Evolutionary conservation across 2,329 filamentous ascomycete genomes (phyloP).

Genomic region (Lasiodiplodia sp.): DNA sequence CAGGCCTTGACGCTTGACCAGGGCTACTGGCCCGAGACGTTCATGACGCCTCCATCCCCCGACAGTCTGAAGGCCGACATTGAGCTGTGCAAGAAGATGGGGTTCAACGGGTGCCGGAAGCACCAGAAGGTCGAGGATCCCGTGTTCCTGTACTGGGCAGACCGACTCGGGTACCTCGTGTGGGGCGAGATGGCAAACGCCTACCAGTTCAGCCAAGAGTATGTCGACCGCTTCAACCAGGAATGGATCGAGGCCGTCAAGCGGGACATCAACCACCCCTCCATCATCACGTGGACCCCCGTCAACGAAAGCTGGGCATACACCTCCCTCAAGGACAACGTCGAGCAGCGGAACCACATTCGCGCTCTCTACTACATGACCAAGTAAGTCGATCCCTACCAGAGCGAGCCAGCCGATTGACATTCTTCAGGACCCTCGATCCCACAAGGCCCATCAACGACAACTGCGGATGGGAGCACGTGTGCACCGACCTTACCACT

Average conservation of each 20-base stretch:
- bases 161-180: slow-evolving; percentile 66
- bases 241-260: slow-evolving; percentile 71
- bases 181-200: slow-evolving; percentile 72
- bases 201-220: slow-evolving; percentile 67
- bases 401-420: background rate
- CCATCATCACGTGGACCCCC: slow-evolving; percentile 71
- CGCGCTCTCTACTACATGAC: slow-evolving; percentile 69
- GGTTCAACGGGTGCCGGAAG: slow-evolving; percentile 70
- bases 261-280: slow-evolving; percentile 71
- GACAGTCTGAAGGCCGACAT: slow-evolving; percentile 61
- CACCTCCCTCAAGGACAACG: slow-evolving; percentile 61
- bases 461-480: slow-evolving; percentile 76
- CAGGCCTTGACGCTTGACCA: slow-evolving; percentile 68
- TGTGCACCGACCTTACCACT: slow-evolving; percentile 68
- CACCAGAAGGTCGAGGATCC: slow-evolving; percentile 71
- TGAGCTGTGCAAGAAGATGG: slow-evolving; percentile 65
- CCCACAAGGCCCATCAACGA: slow-evolving; percentile 71
- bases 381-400: slow-evolving; percentile 54
- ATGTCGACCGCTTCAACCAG: slow-evolving; percentile 65
- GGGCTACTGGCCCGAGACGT: slow-evolving; percentile 68
- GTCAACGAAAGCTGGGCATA: slow-evolving; percentile 73
- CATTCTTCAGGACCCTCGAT: slow-evolving; percentile 58
- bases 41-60: slow-evolving; percentile 64
- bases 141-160: slow-evolving; percentile 67
- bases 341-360: slow-evolving; percentile 69